Base-by-base conservation (phyloP, 306 rosid species). In the Medicago ruthenica region DNA sequence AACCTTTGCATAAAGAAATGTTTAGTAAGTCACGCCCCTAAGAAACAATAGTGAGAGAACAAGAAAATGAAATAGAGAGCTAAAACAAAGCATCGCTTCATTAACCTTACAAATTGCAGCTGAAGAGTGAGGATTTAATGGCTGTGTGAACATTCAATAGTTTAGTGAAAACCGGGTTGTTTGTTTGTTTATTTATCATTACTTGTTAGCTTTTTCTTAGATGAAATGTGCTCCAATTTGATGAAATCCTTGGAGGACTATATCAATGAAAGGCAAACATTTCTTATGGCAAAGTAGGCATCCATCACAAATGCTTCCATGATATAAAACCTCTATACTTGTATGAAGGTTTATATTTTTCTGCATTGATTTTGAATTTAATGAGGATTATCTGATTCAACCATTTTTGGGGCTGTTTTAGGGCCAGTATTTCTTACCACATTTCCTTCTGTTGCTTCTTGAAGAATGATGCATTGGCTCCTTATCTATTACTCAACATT, bases 401-500 rank as follows among this genome's bases (percentile, higher is more conserved):
- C 70, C 53, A 64, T 65, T 58, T 45, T 20, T 37, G 12, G 61
- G 48, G 24, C 53, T 51, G 48, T 71, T 79, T 62, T 51, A 24
- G 37, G 77, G 47, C n/a, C 67, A 8, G 10, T 53, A 9, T 51
- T 8, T 63, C n/a, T 67, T 62, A 55, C 16, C 24, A 17, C 34
- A 8, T 47, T 37, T 80, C 41, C 16, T 74, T 57, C 37, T 1
- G 48, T 42, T 21, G 73, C 51, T 24, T 44, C 27, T 9, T 27
- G 53, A n/a, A 71, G 72, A 73, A 67, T 11, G 12, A 60, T 24
- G 51, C 58, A 47, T 20, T 47, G 1, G 50, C 20, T 39, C 34
- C 67, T 75, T 54, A 76, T 50, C 63, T 79, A 55, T 75, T 47
- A 74, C 71, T 67, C 40, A 74, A 67, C 75, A 41, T 51, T 63